These are phyloP conservation scores for Fibroporia radiculosa DNA, from an alignment of 768 basidiomycete species.

Conservation along the genomic window DNA sequence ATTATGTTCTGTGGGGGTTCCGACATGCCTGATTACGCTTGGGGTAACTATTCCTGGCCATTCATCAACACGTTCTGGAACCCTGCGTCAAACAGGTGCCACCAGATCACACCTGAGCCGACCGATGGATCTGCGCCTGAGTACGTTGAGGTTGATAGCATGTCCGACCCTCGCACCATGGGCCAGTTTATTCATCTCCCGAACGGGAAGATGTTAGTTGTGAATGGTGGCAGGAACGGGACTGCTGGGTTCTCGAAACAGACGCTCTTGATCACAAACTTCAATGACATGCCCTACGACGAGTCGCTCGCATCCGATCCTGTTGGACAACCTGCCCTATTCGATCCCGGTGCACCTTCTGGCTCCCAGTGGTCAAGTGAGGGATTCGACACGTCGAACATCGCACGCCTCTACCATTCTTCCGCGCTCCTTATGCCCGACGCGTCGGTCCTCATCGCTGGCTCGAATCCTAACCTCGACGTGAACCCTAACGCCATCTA, in stretches of 20 bases:
- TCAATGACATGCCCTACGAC: constrained; percentile 55
- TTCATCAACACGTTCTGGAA: constrained; percentile 66
- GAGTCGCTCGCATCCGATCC: constrained; percentile 78
- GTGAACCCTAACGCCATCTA: constrained; percentile 53
- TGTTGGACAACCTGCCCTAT: constrained; percentile 71
- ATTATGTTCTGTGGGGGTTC: constrained; percentile 89
- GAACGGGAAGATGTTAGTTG: constrained; percentile 65
- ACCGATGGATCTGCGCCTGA: constrained; percentile 48
- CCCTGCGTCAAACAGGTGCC: constrained; percentile 67
- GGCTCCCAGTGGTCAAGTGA: constrained; percentile 72
- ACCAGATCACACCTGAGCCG: constrained; percentile 83
- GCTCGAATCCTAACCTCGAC: constrained; percentile 91
- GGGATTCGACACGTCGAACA: constrained; percentile 50
- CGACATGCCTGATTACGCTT: constrained; percentile 62
- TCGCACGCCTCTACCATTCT: constrained; percentile 88
- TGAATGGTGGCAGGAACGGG: constrained; percentile 80
- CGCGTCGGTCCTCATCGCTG: constrained; percentile 80
- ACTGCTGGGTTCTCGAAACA: constrained; percentile 77
- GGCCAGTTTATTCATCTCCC: constrained; percentile 85
- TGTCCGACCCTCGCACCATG: constrained; percentile 78
- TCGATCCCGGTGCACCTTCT: constrained; percentile 63
- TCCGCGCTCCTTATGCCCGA: constrained; percentile 85
- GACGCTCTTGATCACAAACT: constrained; percentile 26
- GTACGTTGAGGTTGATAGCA: constrained; percentile 68
- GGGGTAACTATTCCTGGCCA: constrained; percentile 73